Conservation (phyloP, 495 filamentous ascomycete genomes). For the Xylaria nigripes region DNA sequence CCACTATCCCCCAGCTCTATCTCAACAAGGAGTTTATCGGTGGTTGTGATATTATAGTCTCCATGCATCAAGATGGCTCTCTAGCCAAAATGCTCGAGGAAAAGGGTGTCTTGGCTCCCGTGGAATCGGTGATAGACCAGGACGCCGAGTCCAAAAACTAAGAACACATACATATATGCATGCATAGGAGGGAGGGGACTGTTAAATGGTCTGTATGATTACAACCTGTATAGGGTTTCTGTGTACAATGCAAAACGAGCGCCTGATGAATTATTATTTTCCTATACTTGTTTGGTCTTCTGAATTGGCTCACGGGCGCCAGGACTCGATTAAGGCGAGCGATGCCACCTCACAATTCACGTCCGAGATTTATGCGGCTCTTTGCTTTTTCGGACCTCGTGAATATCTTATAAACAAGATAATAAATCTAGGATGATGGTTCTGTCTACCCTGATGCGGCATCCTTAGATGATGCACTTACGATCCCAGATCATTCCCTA, state of each 20-base stretch:
- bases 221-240: constrained; percentile 1
- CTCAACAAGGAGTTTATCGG: constrained; percentile 92
- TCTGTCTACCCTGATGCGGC: neutral
- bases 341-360: no score
- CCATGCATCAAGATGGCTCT: constrained; percentile 95
- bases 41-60: constrained; percentile 92
- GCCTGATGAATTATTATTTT: neutral
- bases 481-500: neutral
- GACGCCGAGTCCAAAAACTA: constrained; percentile 12
- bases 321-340: neutral
- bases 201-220: no score
- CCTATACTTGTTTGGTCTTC: neutral
- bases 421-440: neutral
- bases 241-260: constrained; percentile 4
- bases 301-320: neutral
- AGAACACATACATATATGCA: neutral
- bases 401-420: neutral
- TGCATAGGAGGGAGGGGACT: no score
- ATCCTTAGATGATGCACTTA: neutral
- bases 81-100: constrained; percentile 85
- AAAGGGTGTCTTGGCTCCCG: constrained; percentile 63
- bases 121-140: constrained; percentile 9
- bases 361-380: neutral
- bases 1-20: constrained; percentile 95
- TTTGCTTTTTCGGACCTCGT: neutral